Percentiles rank a stretch among this genome's conserved stretches.
These are phyloP conservation scores for Lentinula novae-zelandiae DNA, from an alignment of 1,284 basidiomycete species.

Conservation along the genomic window DNA sequence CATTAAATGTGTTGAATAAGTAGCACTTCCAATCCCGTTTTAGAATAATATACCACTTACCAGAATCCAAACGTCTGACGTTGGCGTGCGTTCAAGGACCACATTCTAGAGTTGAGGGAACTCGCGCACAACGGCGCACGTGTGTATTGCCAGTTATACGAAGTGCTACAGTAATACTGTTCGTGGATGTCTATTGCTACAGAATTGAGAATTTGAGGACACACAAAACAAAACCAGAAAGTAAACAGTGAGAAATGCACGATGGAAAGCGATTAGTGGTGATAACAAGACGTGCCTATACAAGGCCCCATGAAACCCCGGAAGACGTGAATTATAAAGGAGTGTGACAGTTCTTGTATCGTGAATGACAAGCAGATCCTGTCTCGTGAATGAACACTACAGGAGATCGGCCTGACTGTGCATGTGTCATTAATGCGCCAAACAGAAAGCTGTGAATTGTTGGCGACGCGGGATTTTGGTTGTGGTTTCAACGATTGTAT, in stretches of 20 bases:
- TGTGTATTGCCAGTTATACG: slow-evolving; percentile 12
- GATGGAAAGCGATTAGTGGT: background rate
- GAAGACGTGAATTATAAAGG: slow-evolving; percentile 9
- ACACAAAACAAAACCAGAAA: background rate
- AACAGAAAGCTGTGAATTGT: background rate
- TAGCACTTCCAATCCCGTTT: no score
- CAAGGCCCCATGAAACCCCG: slow-evolving; percentile 4
- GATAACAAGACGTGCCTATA: slow-evolving; percentile 6
- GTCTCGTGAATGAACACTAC: slow-evolving; percentile 24
- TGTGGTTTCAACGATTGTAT: slow-evolving; percentile 6
- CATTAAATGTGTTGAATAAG: no score
- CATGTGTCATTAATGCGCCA: slow-evolving; percentile 16
- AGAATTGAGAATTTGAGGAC: background rate
- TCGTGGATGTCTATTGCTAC: slow-evolving; percentile 9
- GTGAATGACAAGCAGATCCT: slow-evolving; percentile 43
- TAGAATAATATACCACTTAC: no score
- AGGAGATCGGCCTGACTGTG: slow-evolving; percentile 16
- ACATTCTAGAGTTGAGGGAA: background rate
- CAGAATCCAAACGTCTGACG: no score
- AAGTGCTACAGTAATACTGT: slow-evolving; percentile 8
- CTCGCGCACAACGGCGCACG: slow-evolving; percentile 6
- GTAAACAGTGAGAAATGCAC: slow-evolving; percentile 2
- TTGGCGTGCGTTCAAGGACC: no score
- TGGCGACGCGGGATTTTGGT: slow-evolving; percentile 8
- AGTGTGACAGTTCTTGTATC: slow-evolving; percentile 38